Base-by-base conservation (phyloP, 176 grass and related monocot species). In the Musa troglodytarum region DNA sequence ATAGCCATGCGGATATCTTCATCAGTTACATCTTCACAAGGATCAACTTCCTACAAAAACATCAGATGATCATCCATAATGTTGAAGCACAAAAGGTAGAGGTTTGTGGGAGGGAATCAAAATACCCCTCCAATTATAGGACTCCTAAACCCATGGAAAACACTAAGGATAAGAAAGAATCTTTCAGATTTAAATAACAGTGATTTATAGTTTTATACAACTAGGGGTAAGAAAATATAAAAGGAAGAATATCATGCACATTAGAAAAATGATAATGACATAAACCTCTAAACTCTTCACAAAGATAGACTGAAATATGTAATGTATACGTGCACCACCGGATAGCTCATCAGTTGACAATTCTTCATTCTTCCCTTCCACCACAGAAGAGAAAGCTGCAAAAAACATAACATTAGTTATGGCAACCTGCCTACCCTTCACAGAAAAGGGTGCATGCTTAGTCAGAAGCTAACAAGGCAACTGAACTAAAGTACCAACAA, bases 271-370 rank as follows among this genome's bases (percentile, higher is more conserved):
- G 17, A 49, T 1, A 71, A 11, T 21, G 17, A 52, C 51, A 74
- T 19, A 56, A 29, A 93, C 95, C 95, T 98, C 90, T 76, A 98
- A 74, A 72, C 88, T 89, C 80, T 89, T 93, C 49, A 98, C 95
- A 77, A 93, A 98, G 49, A 98, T 98, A 85, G 95, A 98, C 82
- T 98, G 95, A 61, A 98, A 98, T 82, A 98, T 93, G 63, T 91
- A 94, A 79, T 93, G 95, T 73, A 98, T 87, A 76, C 90, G 81
- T 71, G 90, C 95, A 89, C 95, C 95, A 85, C 95, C 95, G 75
- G 88, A 98, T 87, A 98, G 88, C 79, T 93, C 85, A 84, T 85
- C 74, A 50, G 95, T 98, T 70, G 95, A 82, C 63, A 91, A 63
- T 73, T 80, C 90, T 83, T 86, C 87, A 73, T 85, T 89, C 85